A percentile compares a stretch with the other conserved stretches of the same genome.
These are phyloP conservation scores for Nephromyces sp. DNA, from an alignment of 169 alveolate species.

Conservation along the genomic window DNA sequence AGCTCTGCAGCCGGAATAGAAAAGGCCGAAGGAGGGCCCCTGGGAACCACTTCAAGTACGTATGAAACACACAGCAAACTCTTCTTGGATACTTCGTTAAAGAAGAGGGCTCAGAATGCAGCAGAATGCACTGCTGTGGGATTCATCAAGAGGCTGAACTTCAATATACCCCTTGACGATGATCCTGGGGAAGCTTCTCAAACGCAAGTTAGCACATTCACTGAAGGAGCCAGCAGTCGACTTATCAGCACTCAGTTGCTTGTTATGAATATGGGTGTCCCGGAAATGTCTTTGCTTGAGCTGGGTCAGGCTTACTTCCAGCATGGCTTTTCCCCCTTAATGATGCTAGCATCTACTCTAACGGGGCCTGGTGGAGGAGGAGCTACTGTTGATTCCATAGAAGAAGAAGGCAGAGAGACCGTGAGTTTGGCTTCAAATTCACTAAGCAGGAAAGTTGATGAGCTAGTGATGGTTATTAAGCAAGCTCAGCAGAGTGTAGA, in stretches of 20 bases:
- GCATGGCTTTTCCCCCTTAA: slow-evolving; percentile 44
- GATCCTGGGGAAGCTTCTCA: neutral
- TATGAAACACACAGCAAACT: slow-evolving; percentile 15
- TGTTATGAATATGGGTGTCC: slow-evolving; percentile 44
- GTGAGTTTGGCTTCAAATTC: slow-evolving; percentile 3
- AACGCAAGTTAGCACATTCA: neutral
- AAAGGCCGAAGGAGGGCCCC: slow-evolving; percentile 5
- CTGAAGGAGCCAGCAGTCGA: neutral
- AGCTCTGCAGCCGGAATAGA: slow-evolving; percentile 3
- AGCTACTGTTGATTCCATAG: slow-evolving; percentile 9
- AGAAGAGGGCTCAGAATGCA: slow-evolving; percentile 3
- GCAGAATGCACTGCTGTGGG: slow-evolving; percentile 32
- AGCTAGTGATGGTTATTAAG: slow-evolving; percentile 75
- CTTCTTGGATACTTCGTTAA: slow-evolving; percentile 10
- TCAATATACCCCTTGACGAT: slow-evolving; percentile 34
- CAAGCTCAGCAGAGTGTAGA: slow-evolving; percentile 82
- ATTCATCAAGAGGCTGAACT: slow-evolving; percentile 42
- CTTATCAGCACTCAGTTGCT: slow-evolving; percentile 21
- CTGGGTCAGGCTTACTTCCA: slow-evolving; percentile 44
- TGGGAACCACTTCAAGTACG: neutral
- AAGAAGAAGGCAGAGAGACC: slow-evolving; percentile 11
- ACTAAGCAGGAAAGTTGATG: slow-evolving; percentile 60
- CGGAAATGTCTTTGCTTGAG: slow-evolving; percentile 33
- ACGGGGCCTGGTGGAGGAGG: slow-evolving; percentile 14
- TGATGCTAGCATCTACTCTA: slow-evolving; percentile 5